Conservation (phyloP, 73 alveolate species). For the Symbiodinium pilosum region DNA sequence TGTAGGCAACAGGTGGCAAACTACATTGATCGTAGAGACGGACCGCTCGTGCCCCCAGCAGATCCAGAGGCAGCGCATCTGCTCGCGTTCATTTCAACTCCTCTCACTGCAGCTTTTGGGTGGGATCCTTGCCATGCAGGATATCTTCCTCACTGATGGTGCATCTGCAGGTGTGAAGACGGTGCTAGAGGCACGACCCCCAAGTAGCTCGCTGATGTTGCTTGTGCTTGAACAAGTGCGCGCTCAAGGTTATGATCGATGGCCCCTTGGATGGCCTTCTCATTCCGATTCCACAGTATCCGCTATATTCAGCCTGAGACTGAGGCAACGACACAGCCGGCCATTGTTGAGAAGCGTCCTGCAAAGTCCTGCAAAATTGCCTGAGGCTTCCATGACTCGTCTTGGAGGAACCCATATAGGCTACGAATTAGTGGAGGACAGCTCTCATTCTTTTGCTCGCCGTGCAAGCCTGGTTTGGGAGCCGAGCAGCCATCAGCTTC, state of each 20-base stretch:
- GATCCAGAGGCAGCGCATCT: conserved; percentile 75
- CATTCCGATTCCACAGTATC: conserved; percentile 96
- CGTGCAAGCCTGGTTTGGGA: not conserved
- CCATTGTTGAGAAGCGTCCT: not conserved
- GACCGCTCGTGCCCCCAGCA: conserved; percentile 52
- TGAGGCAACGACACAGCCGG: not conserved
- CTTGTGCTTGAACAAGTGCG: too few species aligned
- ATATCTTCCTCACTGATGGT: conserved; percentile 95
- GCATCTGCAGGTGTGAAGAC: conserved; percentile 82
- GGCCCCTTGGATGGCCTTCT: conserved; percentile 92
- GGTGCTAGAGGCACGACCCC: conserved; percentile 38
- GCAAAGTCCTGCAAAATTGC: too few species aligned
- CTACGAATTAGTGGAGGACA: conserved; percentile 94
- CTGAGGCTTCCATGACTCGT: conserved; percentile 91
- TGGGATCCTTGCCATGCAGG: conserved; percentile 27
- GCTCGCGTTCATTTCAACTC: not conserved
- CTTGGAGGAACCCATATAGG: conserved; percentile 95
- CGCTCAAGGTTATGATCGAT: conserved; percentile 64
- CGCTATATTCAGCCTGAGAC: conserved; percentile 96
- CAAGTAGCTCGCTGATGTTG: too few species aligned
- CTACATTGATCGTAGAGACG: conserved; percentile 95
- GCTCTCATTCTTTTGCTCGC: not conserved
- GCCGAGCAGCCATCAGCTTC: not conserved
- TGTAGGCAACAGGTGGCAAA: conserved; percentile 77
- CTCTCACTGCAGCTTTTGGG: too few species aligned